Percentiles rank a stretch among this genome's conserved stretches.
Conservation (phyloP, 1,284 basidiomycete genomes). For the Tausonia pullulans region DNA sequence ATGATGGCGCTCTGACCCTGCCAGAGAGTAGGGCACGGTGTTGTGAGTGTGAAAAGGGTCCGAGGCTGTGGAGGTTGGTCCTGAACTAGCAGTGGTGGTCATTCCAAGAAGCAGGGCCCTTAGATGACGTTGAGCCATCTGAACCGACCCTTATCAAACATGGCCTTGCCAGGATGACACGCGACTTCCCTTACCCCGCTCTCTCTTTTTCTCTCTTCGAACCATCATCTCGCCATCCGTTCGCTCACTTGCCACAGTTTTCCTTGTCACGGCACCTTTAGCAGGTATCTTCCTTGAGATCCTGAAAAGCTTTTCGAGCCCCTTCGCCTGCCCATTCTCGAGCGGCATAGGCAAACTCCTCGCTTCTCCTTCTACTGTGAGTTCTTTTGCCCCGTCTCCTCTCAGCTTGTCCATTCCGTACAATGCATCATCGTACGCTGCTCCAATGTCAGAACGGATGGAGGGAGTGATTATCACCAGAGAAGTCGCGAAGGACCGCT, state of each 20-base stretch:
- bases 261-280: neutral
- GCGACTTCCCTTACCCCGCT: too few relatives aligned
- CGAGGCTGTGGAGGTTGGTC: neutral
- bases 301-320: neutral
- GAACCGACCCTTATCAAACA: neutral
- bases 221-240: neutral
- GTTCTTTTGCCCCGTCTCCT: neutral
- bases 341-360: neutral
- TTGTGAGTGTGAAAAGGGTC: neutral
- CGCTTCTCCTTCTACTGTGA: neutral
- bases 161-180: too few relatives aligned
- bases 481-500: conserved; percentile 4
- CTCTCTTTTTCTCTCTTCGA: too few relatives aligned
- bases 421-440: neutral
- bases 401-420: neutral
- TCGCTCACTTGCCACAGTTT: neutral
- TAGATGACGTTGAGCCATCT: neutral
- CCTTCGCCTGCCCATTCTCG: neutral
- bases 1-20: neutral
- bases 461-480: conserved; percentile 7
- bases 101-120: neutral
- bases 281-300: neutral
- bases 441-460: neutral
- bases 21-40: neutral
- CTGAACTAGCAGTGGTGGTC: neutral